These are phyloP conservation scores for Epicoccum sorghinum DNA, from an alignment of 2,329 filamentous ascomycete genomes.

Conservation along the genomic window DNA sequence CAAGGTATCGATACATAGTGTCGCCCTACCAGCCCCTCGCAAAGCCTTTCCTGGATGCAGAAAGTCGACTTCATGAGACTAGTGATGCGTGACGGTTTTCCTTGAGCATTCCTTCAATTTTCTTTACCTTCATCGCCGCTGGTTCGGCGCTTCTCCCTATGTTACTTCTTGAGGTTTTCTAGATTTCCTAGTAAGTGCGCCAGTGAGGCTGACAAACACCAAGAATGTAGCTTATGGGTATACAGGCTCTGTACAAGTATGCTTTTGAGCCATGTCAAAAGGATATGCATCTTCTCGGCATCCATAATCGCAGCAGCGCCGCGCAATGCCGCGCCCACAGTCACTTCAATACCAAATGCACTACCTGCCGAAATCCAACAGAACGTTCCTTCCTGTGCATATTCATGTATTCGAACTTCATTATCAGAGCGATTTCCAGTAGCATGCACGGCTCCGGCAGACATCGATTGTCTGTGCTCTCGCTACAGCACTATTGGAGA, in stretches of 20 bases:
- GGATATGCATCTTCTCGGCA: constrained; percentile 46
- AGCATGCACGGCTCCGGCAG: constrained; percentile 40
- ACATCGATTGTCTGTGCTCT: constrained; percentile 47
- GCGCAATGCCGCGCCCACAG: constrained; percentile 32
- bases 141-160: constrained; percentile 46
- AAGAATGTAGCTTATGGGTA: constrained; percentile 39
- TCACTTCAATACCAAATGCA: constrained; percentile 25
- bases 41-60: constrained; percentile 31
- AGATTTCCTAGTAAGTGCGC: constrained; percentile 41
- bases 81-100: constrained; percentile 44
- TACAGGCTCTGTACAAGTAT: constrained; percentile 47
- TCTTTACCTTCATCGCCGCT: constrained; percentile 41
- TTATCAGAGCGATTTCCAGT: constrained; percentile 43
- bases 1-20: constrained; percentile 43
- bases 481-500: constrained; percentile 46
- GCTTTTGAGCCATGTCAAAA: constrained; percentile 46
- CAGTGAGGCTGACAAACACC: constrained; percentile 1
- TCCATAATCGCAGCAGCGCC: constrained; percentile 43
- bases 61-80: constrained; percentile 43
- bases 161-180: constrained; percentile 30
- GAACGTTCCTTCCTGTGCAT: constrained; percentile 44
- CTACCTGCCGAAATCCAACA: constrained; percentile 39
- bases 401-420: constrained; percentile 43
- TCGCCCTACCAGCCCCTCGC: constrained; percentile 38
- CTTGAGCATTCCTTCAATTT: constrained; percentile 46